Percentiles rank a stretch among this genome's conserved stretches.
Evolutionary conservation across 345 rosid species (phyloP).

Genomic region (Turritis glabra): DNA sequence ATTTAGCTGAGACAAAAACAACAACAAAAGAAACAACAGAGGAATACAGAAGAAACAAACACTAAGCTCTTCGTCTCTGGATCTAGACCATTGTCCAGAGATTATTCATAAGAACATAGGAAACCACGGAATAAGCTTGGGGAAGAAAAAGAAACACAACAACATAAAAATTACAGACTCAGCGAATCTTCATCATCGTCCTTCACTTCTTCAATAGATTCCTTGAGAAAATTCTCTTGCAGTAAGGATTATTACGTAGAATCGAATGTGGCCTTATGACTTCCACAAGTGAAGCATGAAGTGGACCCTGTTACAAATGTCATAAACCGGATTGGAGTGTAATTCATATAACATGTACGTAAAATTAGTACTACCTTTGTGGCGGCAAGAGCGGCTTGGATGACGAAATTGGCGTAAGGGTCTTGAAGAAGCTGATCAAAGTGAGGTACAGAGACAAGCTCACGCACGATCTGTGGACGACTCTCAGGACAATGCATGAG

Average conservation of each 20-base stretch:
- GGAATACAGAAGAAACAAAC: constrained; percentile 22
- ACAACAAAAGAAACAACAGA: constrained; percentile 26
- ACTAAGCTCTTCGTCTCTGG: constrained; percentile 26
- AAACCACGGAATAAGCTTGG: neutral
- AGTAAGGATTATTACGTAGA: constrained; percentile 43
- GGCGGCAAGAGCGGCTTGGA: constrained; percentile 52
- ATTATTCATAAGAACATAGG: constrained; percentile 18
- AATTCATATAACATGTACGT: neutral
- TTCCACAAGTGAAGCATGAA: constrained; percentile 40
- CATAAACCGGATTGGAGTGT: neutral
- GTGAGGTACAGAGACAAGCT: constrained; percentile 46
- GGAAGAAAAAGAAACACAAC: constrained; percentile 30
- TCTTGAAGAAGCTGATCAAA: constrained; percentile 61
- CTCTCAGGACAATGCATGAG: constrained; percentile 42
- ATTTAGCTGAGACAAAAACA: constrained; percentile 17
- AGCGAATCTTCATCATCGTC: neutral
- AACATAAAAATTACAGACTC: constrained; percentile 37
- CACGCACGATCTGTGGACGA: constrained; percentile 47
- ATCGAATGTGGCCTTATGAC: constrained; percentile 40
- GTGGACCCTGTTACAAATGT: constrained; percentile 34
- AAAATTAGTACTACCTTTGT: constrained; percentile 46
- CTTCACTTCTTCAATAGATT: constrained; percentile 41
- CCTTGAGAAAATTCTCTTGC: constrained; percentile 41
- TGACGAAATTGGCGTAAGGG: constrained; percentile 56
- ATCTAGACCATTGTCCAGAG: constrained; percentile 18